Base-by-base conservation (phyloP, 2,329 filamentous ascomycete genomes). In the Tolypocladium album region DNA sequence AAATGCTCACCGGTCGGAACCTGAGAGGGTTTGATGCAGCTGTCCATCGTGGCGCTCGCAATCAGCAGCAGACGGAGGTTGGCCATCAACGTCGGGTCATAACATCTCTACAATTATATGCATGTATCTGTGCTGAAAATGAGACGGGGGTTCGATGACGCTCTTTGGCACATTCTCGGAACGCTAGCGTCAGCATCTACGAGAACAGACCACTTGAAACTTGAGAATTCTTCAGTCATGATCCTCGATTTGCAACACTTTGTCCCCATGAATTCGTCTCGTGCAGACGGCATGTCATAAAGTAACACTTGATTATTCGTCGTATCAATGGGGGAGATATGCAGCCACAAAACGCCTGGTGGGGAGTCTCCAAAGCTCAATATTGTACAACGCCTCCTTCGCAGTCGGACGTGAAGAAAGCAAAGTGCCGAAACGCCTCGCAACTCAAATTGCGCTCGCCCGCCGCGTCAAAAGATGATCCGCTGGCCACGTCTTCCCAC, bases 1-100 rank as follows among this genome's bases (percentile, higher is more conserved):
- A 84, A 84, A 84, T 83, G 81, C 79, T 75, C 61, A 66, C 64
- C 60, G 58, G 62, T 22, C 22, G 45, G 57, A 59, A 27, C 24
- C 45, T 7, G 45, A 50, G 38, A 43, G 53, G 34, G 34, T 57
- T 43, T 9, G 31, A 20, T 40, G 39, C 45, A 13, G 40, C 12
- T 34, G 55, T 13, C 55, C 6, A 43, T 36, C 31, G 31, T 53
- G 50, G 27, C 50, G 31, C 50, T 53, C 31, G 11, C 50, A 53
- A 17, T 53, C 50, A 57, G 27, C 39, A 57, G n/a, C 15, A 42
- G 39, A 24, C 9, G 55, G 55, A 57, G 39, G 17, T 8, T 36
- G 50, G 31, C 36, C 4, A 36, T 36, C 17, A 31, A 4, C 9
- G 34, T 36, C 34, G 34, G 22, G 17, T 22, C n/a, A 36, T 53